phyloP scores from a whole-genome alignment of 176 grass and related monocot genomes.

The Oryza nivara region DNA sequence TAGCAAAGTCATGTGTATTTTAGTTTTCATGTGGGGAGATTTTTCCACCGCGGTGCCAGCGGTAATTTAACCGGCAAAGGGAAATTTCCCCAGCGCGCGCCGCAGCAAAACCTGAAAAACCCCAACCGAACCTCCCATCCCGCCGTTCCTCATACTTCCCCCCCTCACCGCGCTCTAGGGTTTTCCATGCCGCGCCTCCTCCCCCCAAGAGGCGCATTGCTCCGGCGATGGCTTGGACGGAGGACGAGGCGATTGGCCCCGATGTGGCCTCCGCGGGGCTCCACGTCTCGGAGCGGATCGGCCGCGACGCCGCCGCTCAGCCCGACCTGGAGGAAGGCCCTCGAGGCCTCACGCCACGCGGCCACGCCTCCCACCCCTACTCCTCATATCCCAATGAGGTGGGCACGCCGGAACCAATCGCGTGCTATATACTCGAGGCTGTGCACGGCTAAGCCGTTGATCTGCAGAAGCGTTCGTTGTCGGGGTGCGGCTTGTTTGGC shows the following conservation, averaged over 20 bases:
- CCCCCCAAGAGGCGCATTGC: slow-evolving; percentile 20
- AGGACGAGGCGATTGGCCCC: slow-evolving; percentile 84
- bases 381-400: slow-evolving; percentile 92
- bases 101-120: neutral
- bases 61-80: no score
- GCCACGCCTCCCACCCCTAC: slow-evolving; percentile 81
- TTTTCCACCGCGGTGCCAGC: no score
- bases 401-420: neutral
- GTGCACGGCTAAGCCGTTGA: neutral
- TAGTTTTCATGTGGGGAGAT: no score
- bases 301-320: slow-evolving; percentile 69
- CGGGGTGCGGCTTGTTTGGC: neutral
- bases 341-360: slow-evolving; percentile 82
- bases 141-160: neutral
- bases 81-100: no score
- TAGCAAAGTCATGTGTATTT: no score
- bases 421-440: neutral
- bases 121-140: slow-evolving; percentile 8
- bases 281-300: slow-evolving; percentile 89
- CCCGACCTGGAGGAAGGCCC: slow-evolving; percentile 88
- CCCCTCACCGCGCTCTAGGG: slow-evolving; percentile 52
- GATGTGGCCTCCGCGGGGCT: slow-evolving; percentile 88
- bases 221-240: slow-evolving; percentile 81
- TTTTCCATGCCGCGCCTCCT: slow-evolving; percentile 24
- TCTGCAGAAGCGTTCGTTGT: neutral